Percentiles rank a stretch among this genome's conserved stretches.
Conservation (phyloP, 352 stramenopile genomes). For the Phytophthora tentaculata region DNA sequence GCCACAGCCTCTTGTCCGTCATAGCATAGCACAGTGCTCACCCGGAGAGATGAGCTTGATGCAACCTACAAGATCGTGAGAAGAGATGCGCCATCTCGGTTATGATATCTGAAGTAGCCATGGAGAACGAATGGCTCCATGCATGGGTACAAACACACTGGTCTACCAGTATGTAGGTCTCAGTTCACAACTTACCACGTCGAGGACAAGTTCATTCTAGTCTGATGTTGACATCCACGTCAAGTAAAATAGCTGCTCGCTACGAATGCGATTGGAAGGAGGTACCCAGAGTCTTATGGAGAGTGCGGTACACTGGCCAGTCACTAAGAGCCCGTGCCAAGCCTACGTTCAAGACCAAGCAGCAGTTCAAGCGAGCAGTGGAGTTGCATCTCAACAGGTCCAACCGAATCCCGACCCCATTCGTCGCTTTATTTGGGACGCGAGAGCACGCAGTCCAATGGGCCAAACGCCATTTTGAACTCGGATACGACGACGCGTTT, state of each 20-base stretch:
- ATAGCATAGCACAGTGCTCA: conserved; percentile 1
- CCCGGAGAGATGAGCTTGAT: neutral
- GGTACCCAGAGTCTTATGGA: conserved; percentile 22
- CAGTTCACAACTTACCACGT: conserved; percentile 24
- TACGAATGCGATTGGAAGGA: conserved; percentile 22
- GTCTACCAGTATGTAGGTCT: too few relatives aligned
- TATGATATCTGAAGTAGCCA: conserved; percentile 23
- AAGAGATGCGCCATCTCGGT: conserved; percentile 15
- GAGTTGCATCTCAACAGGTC: conserved; percentile 26
- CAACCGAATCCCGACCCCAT: conserved; percentile 22
- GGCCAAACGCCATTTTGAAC: conserved; percentile 16
- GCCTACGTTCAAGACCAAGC: conserved; percentile 25
- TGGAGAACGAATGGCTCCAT: conserved; percentile 7
- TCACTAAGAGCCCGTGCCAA: conserved; percentile 25
- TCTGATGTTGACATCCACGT: conserved; percentile 6
- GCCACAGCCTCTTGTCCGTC: neutral
- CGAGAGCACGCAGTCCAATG: conserved; percentile 17
- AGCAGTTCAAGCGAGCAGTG: conserved; percentile 21
- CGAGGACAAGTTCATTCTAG: neutral
- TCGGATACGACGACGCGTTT: conserved; percentile 31
- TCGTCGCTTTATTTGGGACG: conserved; percentile 22
- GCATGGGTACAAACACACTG: too few relatives aligned
- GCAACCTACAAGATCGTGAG: neutral
- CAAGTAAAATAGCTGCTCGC: conserved; percentile 9
- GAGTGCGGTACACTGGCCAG: conserved; percentile 27